These are phyloP conservation scores for Chlamydomonas eustigma DNA, from an alignment of 139 green algal genomes.

Conservation along the genomic window DNA sequence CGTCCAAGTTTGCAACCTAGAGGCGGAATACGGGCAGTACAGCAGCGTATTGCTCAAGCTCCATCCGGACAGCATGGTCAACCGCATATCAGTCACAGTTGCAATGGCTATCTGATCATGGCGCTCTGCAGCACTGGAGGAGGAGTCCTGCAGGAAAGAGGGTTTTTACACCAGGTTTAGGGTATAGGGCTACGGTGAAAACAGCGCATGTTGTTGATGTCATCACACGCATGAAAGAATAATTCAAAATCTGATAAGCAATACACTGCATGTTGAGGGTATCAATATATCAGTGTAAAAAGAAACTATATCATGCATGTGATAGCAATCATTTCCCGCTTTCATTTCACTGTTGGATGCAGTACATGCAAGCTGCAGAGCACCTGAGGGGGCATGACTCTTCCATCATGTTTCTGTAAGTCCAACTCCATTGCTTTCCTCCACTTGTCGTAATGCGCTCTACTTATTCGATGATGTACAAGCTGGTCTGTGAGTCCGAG, in stretches of 20 bases:
- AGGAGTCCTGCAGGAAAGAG: background rate
- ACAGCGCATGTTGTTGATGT: too few species aligned
- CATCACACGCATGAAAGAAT: too few species aligned
- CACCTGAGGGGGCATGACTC: background rate
- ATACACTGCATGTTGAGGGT: too few species aligned
- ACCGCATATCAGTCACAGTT: slow-evolving; percentile 15
- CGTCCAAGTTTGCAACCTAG: slow-evolving; percentile 4
- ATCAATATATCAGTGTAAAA: too few species aligned
- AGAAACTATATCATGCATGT: too few species aligned
- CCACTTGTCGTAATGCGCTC: slow-evolving; percentile 39
- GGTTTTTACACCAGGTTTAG: too few species aligned
- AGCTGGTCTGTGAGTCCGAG: slow-evolving; percentile 78
- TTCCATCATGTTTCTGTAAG: slow-evolving; percentile 9
- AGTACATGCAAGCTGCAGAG: too few species aligned
- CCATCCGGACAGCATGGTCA: slow-evolving; percentile 76
- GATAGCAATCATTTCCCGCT: too few species aligned
- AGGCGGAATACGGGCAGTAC: background rate
- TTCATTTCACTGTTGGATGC: too few species aligned
- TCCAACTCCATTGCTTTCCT: slow-evolving; percentile 20
- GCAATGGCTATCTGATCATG: background rate
- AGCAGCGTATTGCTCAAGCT: slow-evolving; percentile 40
- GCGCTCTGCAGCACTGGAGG: background rate
- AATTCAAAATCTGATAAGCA: too few species aligned
- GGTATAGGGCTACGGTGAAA: too few species aligned
- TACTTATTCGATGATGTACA: slow-evolving; percentile 58